These are phyloP conservation scores for Castanea mollissima DNA, from an alignment of 306 rosid species.

Conservation along the genomic window DNA sequence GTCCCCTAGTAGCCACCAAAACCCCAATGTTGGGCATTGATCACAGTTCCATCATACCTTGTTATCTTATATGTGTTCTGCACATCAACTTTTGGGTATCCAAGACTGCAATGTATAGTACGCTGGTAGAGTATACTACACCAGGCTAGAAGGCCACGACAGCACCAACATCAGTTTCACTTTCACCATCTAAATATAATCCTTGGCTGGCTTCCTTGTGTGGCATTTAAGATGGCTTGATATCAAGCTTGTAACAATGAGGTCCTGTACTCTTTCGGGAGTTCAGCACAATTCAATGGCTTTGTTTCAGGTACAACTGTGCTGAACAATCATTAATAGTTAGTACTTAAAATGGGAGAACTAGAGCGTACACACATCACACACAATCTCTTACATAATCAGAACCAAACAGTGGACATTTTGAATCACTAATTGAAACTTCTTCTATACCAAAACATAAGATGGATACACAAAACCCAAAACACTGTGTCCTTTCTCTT, in stretches of 20 bases:
- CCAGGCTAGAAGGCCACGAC: slow-evolving; percentile 86
- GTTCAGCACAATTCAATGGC: slow-evolving; percentile 51
- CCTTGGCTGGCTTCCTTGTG: slow-evolving; percentile 72
- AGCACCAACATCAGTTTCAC: slow-evolving; percentile 57
- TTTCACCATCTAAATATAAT: slow-evolving; percentile 61
- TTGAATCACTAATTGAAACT: background rate
- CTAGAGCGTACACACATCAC: background rate
- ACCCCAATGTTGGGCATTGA: slow-evolving; percentile 87
- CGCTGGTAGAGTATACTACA: slow-evolving; percentile 67
- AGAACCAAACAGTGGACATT: background rate
- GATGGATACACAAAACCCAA: background rate
- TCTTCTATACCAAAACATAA: background rate
- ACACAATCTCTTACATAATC: background rate
- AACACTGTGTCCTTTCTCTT: background rate
- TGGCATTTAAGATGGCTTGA: slow-evolving; percentile 67
- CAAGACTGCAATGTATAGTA: slow-evolving; percentile 79
- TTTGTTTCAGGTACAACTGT: slow-evolving; percentile 69
- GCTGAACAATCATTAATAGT: slow-evolving; percentile 46
- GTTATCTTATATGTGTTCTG: slow-evolving; percentile 81
- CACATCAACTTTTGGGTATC: slow-evolving; percentile 74
- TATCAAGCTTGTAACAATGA: slow-evolving; percentile 59
- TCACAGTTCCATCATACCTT: slow-evolving; percentile 74
- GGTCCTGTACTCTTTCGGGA: slow-evolving; percentile 58
- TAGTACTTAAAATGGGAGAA: slow-evolving; percentile 20
- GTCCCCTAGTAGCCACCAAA: slow-evolving; percentile 67